Evolutionary conservation across 2,329 filamentous ascomycete genomes (phyloP).

Genomic region (Stachybotrys chartarum): DNA sequence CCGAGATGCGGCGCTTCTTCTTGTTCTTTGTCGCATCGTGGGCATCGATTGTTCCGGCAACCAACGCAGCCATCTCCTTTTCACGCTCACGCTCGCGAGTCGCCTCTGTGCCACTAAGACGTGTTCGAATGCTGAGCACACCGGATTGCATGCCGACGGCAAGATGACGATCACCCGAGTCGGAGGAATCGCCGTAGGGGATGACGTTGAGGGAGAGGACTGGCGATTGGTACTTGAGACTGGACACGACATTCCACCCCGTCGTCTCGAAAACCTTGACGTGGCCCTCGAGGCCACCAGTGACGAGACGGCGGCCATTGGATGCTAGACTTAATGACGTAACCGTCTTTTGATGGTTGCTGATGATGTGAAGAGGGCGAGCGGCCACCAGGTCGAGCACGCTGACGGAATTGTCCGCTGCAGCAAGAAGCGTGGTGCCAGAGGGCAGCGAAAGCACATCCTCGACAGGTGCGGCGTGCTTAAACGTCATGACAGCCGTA

Average conservation of each 20-base stretch:
- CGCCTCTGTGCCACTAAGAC: conserved; percentile 78
- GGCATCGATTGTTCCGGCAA: conserved; percentile 70
- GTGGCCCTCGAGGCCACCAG: conserved; percentile 87
- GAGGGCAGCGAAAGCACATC: conserved; percentile 80
- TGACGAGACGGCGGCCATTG: conserved; percentile 72
- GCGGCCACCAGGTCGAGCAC: conserved; percentile 90
- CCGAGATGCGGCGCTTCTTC: conserved; percentile 51
- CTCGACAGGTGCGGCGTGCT: conserved; percentile 85
- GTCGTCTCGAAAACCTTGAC: conserved; percentile 95
- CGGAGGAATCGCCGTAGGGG: conserved; percentile 23
- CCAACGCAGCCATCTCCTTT: conserved; percentile 76
- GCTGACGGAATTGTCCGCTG: conserved; percentile 79
- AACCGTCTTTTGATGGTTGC: conserved; percentile 96
- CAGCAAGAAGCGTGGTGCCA: conserved; percentile 78
- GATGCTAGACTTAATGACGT: conserved; percentile 80
- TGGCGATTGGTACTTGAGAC: conserved; percentile 86
- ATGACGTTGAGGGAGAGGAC: conserved; percentile 80
- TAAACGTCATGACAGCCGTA: conserved; percentile 80
- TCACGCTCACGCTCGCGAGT: conserved; percentile 67
- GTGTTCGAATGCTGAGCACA: conserved; percentile 81
- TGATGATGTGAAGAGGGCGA: conserved; percentile 77
- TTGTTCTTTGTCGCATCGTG: conserved; percentile 68
- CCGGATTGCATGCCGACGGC: conserved; percentile 93
- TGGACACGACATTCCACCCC: conserved; percentile 93
- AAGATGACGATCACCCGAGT: conserved; percentile 79